These are phyloP conservation scores for Xylariaceae sp. DNA, from an alignment of 2,329 filamentous ascomycete genomes.

Conservation along the genomic window DNA sequence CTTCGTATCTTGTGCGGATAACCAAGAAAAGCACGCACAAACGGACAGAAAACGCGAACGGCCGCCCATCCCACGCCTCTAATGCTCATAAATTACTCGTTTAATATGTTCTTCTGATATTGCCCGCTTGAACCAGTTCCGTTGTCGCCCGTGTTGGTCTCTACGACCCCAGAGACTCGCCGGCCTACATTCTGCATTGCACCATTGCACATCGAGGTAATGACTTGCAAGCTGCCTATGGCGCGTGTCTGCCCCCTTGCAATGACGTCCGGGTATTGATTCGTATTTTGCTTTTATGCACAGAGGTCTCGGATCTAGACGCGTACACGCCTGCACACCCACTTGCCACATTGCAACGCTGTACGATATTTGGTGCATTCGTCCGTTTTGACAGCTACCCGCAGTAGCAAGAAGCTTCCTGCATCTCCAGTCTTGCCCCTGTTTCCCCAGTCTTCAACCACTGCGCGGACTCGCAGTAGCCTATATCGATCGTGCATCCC, in stretches of 20 bases:
- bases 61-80: not conserved
- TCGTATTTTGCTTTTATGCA: not conserved
- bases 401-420: slow-evolving; percentile 3
- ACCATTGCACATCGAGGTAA: slow-evolving; percentile 5
- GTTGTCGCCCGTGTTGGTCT: not conserved
- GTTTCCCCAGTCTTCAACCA: not conserved
- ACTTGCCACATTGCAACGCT: slow-evolving; percentile 1
- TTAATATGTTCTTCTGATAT: slow-evolving; percentile 11
- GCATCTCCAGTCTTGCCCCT: slow-evolving; percentile 5
- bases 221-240: not conserved
- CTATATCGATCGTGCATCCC: slow-evolving; percentile 7
- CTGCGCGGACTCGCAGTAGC: not conserved
- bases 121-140: slow-evolving; percentile 1
- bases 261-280: slow-evolving; percentile 2
- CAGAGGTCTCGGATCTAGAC: slow-evolving; percentile 2
- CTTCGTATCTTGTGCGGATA: not conserved
- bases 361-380: not conserved
- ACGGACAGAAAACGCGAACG: not conserved
- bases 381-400: not conserved
- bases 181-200: not conserved
- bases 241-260: not conserved
- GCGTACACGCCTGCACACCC: not conserved
- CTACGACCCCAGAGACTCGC: slow-evolving; percentile 11
- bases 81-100: slow-evolving; percentile 5
- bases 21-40: not conserved